phyloP scores from a whole-genome alignment of 2,329 filamentous ascomycete species.

The Trematosphaeria pertusa region DNA sequence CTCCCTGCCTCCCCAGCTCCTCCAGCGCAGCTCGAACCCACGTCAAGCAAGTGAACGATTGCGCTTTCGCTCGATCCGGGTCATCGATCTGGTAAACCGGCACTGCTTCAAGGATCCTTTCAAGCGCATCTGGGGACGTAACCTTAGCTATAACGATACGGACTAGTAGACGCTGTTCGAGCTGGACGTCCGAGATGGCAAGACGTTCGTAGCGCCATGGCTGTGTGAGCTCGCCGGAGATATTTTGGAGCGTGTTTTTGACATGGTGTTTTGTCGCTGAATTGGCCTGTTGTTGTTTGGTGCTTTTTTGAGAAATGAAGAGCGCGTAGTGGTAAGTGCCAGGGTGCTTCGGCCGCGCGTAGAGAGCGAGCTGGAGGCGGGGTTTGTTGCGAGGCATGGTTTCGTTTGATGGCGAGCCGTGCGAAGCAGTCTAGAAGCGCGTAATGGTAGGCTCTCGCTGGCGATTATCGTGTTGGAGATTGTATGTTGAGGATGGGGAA shows the following conservation, averaged over 20 bases:
- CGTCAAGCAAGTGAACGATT: constrained; percentile 5
- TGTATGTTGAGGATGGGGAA: too few species aligned
- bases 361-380: constrained; percentile 28
- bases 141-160: constrained; percentile 14
- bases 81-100: constrained; percentile 11
- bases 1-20: not conserved
- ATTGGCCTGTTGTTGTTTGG: not conserved
- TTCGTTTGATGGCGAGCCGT: too few species aligned
- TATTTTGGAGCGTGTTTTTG: constrained; percentile 11
- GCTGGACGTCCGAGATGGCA: constrained; percentile 3
- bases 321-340: constrained; percentile 27
- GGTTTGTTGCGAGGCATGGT: too few species aligned
- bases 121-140: not conserved
- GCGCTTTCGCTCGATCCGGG: not conserved
- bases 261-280: constrained; percentile 8
- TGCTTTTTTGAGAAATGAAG: constrained; percentile 24
- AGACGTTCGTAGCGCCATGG: constrained; percentile 10
- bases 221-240: not conserved
- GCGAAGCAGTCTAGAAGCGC: too few species aligned
- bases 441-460: too few species aligned
- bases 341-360: constrained; percentile 28
- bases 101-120: constrained; percentile 2
- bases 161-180: constrained; percentile 8
- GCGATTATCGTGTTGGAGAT: too few species aligned
- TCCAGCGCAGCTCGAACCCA: constrained; percentile 6